A percentile compares a stretch with the other conserved stretches of the same genome.
Conservation (phyloP, 1,139 yeast species). For the Kazachstania sp. region DNA sequence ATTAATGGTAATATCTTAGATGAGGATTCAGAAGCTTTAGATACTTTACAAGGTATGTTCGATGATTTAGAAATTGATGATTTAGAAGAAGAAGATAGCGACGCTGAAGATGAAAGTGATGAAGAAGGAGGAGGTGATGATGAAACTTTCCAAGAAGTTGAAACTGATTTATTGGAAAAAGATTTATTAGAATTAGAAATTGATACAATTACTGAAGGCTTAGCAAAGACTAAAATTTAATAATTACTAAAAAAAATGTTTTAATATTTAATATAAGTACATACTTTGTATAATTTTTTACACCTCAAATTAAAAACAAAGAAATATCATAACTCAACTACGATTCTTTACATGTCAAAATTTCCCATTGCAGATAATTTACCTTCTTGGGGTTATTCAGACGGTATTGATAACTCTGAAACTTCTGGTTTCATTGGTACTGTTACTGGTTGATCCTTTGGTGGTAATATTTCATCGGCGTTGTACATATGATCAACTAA, state of each 20-base stretch:
- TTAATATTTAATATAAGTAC: neutral
- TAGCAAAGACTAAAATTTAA: slow-evolving; percentile 39
- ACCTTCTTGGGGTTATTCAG: neutral
- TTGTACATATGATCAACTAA: slow-evolving; percentile 45
- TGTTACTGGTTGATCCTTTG: slow-evolving; percentile 25
- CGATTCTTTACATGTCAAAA: no score
- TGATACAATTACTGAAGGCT: slow-evolving; percentile 52
- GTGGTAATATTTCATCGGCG: slow-evolving; percentile 8
- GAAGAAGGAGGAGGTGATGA: slow-evolving; percentile 55
- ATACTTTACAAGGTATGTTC: slow-evolving; percentile 51
- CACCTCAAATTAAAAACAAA: neutral
- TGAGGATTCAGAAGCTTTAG: slow-evolving; percentile 60
- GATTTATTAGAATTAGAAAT: slow-evolving; percentile 42
- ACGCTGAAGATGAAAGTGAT: slow-evolving; percentile 67
- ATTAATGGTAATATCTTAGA: slow-evolving; percentile 87
- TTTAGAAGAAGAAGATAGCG: slow-evolving; percentile 82
- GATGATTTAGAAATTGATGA: slow-evolving; percentile 80
- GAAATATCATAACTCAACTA: no score
- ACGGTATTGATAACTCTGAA: neutral
- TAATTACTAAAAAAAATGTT: neutral
- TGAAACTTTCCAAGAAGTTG: slow-evolving; percentile 44
- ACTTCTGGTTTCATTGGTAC: slow-evolving; percentile 10
- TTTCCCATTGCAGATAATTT: neutral
- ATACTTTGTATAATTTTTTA: neutral
- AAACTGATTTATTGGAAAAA: slow-evolving; percentile 51